Base-by-base conservation (phyloP, 257 asterid species). In the Coffea eugenioides region DNA sequence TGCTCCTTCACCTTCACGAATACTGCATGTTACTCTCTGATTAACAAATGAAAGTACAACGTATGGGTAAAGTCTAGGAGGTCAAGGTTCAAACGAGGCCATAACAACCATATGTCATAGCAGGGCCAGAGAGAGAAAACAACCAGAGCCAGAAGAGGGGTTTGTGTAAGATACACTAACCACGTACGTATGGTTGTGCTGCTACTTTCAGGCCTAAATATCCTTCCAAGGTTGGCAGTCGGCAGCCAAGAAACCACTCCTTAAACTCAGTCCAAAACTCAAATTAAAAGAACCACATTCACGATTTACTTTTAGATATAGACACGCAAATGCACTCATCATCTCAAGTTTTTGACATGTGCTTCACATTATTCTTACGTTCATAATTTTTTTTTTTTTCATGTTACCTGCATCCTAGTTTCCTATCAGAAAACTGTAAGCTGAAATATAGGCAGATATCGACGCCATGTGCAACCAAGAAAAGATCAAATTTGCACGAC, bases 381-480 rank as follows among this genome's bases (percentile, higher is more conserved):
- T 73, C 76, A 25, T 48, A 72, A 10, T 0, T 21, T 59, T 39
- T 23, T 0, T 21, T 39, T 23, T 0, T 21, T 21, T 2, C 36
- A 23, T 71, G 59, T 71, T 14, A 46, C 16, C 12, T 64, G 16
- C 39, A 10, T 27, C 18, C 41, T 16, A 10, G 16, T 1, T 25
- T 64, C 27, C 18, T 25, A 8, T 64, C 7, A 25, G 18, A 11
- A 64, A 64, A 25, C 69, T 64, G 16, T n/a, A 64, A 2, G 39
- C 39, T 10, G 27, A 14, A 65, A 27, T 3, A 15, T 18, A 57
- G 5, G 10, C 27, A 61, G 13, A 70, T 49, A 49, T 23, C 41
- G 25, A 61, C 8, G 59, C 78, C 69, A 80, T 36, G 80, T 49
- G 80, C 80, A 66, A 21, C 7, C 34, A 74, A 66, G 43, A 39